Conservation (phyloP, 2,329 filamentous ascomycete genomes). For the Neonectria punicea region DNA sequence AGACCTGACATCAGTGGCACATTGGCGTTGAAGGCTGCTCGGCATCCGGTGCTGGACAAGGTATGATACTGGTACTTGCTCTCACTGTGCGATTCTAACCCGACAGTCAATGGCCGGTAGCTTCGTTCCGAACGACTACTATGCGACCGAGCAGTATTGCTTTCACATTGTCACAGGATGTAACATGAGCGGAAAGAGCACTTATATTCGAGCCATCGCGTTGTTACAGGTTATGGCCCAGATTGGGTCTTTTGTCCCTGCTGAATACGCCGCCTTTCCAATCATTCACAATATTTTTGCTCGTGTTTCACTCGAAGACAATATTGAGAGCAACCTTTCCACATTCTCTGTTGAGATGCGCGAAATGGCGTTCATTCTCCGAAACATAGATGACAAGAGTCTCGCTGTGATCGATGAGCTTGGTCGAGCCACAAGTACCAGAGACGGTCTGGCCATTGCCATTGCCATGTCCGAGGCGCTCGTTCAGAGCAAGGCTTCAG, state of each 20-base stretch:
- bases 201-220: slow-evolving; percentile 88
- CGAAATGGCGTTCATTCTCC: slow-evolving; percentile 92
- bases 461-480: slow-evolving; percentile 90
- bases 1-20: slow-evolving; percentile 75
- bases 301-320: slow-evolving; percentile 86
- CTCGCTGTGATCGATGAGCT: slow-evolving; percentile 92
- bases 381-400: slow-evolving; percentile 80
- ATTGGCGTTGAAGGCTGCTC: slow-evolving; percentile 77
- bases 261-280: slow-evolving; percentile 82
- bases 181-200: slow-evolving; percentile 99
- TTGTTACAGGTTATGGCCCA: slow-evolving; percentile 94
- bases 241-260: slow-evolving; percentile 90
- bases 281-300: slow-evolving; percentile 88
- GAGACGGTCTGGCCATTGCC: slow-evolving; percentile 89
- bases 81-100: slow-evolving; percentile 14
- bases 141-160: slow-evolving; percentile 79
- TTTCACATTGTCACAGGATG: slow-evolving; percentile 96
- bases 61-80: slow-evolving; percentile 43
- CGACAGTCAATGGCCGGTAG: slow-evolving; percentile 68
- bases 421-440: slow-evolving; percentile 87
- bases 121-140: slow-evolving; percentile 91
- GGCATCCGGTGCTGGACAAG: slow-evolving; percentile 84
- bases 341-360: slow-evolving; percentile 96
- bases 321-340: slow-evolving; percentile 88
- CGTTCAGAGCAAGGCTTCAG: slow-evolving; percentile 78